phyloP scores from a whole-genome alignment of 192 early-diverging fungal species.

The Coemansia sp. region DNA sequence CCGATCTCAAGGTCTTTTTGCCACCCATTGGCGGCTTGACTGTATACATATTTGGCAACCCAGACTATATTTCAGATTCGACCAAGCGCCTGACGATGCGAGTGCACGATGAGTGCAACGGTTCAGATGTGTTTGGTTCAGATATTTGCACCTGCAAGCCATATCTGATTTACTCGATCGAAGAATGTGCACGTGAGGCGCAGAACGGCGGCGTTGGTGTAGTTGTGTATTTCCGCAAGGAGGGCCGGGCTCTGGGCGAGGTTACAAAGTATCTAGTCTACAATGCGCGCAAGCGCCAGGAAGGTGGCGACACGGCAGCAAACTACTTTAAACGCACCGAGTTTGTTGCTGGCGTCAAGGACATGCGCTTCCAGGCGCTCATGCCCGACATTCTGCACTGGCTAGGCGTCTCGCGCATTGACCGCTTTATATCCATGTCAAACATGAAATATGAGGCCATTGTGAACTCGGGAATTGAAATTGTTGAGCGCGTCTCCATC shows the following conservation, averaged over 20 bases:
- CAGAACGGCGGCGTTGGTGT: slow-evolving; percentile 89
- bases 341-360: slow-evolving; percentile 86
- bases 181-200: slow-evolving; percentile 82
- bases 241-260: slow-evolving; percentile 91
- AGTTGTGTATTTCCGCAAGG: slow-evolving; percentile 96
- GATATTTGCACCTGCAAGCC: slow-evolving; percentile 86
- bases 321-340: slow-evolving; percentile 89
- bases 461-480: slow-evolving; percentile 80
- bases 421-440: slow-evolving; percentile 84
- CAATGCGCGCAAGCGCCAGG: slow-evolving; percentile 84
- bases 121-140: slow-evolving; percentile 81
- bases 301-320: slow-evolving; percentile 83
- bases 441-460: slow-evolving; percentile 94
- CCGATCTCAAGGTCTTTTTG: slow-evolving; percentile 89
- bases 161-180: slow-evolving; percentile 84
- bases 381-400: slow-evolving; percentile 97
- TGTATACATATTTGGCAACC: slow-evolving; percentile 92
- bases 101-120: slow-evolving; percentile 97
- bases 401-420: slow-evolving; percentile 91
- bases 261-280: slow-evolving; percentile 96
- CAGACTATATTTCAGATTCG: slow-evolving; percentile 75
- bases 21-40: slow-evolving; percentile 92
- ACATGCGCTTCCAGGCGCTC: slow-evolving; percentile 94
- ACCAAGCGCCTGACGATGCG: slow-evolving; percentile 77
- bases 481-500: slow-evolving; percentile 84